Evolutionary conservation across 148 eudicot species (phyloP).

Genomic region (Cornus suecica): DNA sequence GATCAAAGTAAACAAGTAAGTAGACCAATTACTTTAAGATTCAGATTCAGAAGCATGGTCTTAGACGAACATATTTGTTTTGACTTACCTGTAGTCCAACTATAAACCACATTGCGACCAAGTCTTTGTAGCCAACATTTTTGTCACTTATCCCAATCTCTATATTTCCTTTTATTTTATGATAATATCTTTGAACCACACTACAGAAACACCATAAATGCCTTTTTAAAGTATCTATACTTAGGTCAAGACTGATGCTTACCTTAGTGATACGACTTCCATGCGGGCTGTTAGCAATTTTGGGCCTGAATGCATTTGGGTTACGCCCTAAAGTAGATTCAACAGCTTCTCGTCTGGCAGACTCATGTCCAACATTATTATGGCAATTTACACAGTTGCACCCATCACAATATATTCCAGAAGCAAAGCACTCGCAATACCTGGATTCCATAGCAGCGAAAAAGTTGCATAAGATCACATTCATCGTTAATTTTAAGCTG

Average conservation of each 20-base stretch:
- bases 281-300: slow-evolving; percentile 98
- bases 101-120: too few species aligned
- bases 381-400: slow-evolving; percentile 94
- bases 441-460: slow-evolving; percentile 26
- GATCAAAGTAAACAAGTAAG: too few species aligned
- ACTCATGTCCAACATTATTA: slow-evolving; percentile 92
- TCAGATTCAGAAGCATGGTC: too few species aligned
- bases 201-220: background rate
- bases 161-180: too few species aligned
- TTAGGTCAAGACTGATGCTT: slow-evolving; percentile 11
- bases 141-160: too few species aligned
- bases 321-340: slow-evolving; percentile 95
- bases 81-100: too few species aligned
- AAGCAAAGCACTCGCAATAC: slow-evolving; percentile 99
- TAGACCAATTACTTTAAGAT: too few species aligned
- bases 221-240: background rate
- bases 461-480: background rate
- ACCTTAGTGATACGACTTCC: slow-evolving; percentile 67
- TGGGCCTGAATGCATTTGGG: slow-evolving; percentile 98
- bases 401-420: slow-evolving; percentile 96
- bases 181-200: too few species aligned
- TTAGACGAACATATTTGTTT: too few species aligned
- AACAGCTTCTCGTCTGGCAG: slow-evolving; percentile 93
- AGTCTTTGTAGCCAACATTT: too few species aligned
- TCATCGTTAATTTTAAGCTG: too few species aligned